Conservation (phyloP, 768 basidiomycete species). For the Suillus ampliporus region DNA sequence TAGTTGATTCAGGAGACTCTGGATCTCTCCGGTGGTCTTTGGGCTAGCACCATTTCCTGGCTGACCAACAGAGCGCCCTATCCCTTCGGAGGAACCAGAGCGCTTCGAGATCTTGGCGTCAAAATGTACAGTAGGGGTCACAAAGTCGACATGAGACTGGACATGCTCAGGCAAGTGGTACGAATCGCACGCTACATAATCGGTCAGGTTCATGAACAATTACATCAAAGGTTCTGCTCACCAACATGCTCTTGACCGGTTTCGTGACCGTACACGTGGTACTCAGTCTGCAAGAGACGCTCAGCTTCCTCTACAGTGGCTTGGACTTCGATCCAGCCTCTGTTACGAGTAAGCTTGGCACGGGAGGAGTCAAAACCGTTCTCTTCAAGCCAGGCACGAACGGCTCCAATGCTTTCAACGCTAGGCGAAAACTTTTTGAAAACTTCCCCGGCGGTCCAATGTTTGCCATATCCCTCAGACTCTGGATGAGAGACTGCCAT, state of each 20-base stretch:
- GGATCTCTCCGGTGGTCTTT: conserved; percentile 20
- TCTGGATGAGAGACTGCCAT: conserved; percentile 56
- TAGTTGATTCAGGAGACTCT: conserved; percentile 22
- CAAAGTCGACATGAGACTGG: conserved; percentile 44
- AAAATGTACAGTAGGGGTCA: conserved; percentile 46
- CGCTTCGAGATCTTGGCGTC: conserved; percentile 34
- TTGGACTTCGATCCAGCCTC: conserved; percentile 46
- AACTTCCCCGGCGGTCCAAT: conserved; percentile 51
- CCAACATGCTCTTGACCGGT: conserved; percentile 45
- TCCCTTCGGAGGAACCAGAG: conserved; percentile 26
- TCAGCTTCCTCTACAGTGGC: conserved; percentile 49
- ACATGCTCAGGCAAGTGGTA: conserved; percentile 45
- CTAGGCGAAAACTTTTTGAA: conserved; percentile 52
- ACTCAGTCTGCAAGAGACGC: conserved; percentile 47
- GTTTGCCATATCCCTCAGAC: conserved; percentile 55
- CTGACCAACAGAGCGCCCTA: conserved; percentile 7
- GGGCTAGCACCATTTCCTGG: conserved; percentile 11
- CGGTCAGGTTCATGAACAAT: not conserved
- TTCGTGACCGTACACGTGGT: conserved; percentile 48
- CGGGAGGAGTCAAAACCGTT: conserved; percentile 46
- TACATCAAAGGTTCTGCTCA: conserved; percentile 23
- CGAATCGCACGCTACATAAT: conserved; percentile 35
- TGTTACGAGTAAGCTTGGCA: conserved; percentile 44
- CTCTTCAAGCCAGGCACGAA: conserved; percentile 49
- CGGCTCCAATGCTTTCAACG: conserved; percentile 45